Evolutionary conservation across 2,329 filamentous ascomycete genomes (phyloP), one percentile per base, ranked within the genome.

Genomic region (Sphaerulina musiva): DNA sequence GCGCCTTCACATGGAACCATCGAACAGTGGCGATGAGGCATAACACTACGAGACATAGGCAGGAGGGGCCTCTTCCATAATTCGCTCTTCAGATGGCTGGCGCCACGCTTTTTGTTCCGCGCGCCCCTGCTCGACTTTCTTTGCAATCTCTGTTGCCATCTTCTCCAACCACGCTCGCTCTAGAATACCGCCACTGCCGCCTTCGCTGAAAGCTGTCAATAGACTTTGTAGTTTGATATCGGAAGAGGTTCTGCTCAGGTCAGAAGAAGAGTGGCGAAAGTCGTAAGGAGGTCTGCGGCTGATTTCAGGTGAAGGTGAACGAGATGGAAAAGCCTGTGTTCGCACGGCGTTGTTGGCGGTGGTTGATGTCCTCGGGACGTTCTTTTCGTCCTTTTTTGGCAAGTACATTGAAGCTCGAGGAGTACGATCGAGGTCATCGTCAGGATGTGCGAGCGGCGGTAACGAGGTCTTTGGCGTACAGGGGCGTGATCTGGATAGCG

Each of bases 131-230:
- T 92, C 88, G 60, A 95, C 89, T 53, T 89, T 86, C 48, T 84
- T 78, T 36, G 90, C 89, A 64, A 97, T 92, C 71, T 97, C 93
- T 59, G 85, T 85, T 4, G 92, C 91, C 82, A 98, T 93, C 75
- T 95, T 93, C 75, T 86, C 83, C 73, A 93, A 86, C 87, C 88
- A 93, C 2, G 87, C 88, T 69, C 89, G 85, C 68, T 90, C 86
- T 26, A 89, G 75, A 46, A 89, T 87, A 14, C 76, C 76, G 11
- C 76, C 74, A 12, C 66, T 66, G 38, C 60, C 62, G 40, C 64
- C 60, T 41, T 63, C 62, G 38, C 53, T 57, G 31, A 62, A 60
- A 2, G 56, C 55, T 17, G 60, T 47, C 8, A 62, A 48, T 12
- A 67, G 57, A 41, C 58, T 62, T 5, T 60, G 60, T 20, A 68